A percentile compares a stretch with the other conserved stretches of the same genome.
Conservation (phyloP, 176 grass and related monocot species). For the Carex cristatella region DNA sequence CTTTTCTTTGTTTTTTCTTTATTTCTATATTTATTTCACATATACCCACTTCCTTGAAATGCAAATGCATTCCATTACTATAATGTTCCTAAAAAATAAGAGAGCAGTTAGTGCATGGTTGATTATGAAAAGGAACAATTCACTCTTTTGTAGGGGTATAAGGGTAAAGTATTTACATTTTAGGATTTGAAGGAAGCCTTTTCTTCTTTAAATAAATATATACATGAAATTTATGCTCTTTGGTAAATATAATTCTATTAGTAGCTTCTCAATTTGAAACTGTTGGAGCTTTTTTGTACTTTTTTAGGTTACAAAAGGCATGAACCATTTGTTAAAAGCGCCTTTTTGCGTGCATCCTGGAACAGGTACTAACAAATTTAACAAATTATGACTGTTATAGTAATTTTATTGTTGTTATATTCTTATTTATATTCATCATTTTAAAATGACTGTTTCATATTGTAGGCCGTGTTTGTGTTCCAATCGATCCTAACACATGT, state of each 20-base stretch:
- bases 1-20: neutral
- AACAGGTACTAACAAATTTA: slow-evolving; percentile 48
- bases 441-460: slow-evolving; percentile 15
- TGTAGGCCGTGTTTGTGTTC: slow-evolving; percentile 76
- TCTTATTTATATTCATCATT: neutral
- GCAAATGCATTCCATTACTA: neutral
- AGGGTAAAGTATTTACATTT: neutral
- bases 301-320: slow-evolving; percentile 84
- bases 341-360: slow-evolving; percentile 92
- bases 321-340: slow-evolving; percentile 97
- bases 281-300: neutral
- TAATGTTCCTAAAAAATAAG: neutral
- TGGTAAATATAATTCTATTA: neutral
- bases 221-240: neutral
- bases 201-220: neutral
- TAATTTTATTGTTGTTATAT: neutral
- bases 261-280: slow-evolving; percentile 3
- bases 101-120: neutral
- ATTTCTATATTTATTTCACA: neutral
- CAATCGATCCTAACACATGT: slow-evolving; percentile 74
- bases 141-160: neutral
- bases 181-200: neutral
- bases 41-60: neutral
- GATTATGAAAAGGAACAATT: neutral
- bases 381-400: neutral